Percentiles rank a stretch among this genome's conserved stretches.
Conservation (phyloP, 768 basidiomycete species). For the Mycena chlorophos region DNA sequence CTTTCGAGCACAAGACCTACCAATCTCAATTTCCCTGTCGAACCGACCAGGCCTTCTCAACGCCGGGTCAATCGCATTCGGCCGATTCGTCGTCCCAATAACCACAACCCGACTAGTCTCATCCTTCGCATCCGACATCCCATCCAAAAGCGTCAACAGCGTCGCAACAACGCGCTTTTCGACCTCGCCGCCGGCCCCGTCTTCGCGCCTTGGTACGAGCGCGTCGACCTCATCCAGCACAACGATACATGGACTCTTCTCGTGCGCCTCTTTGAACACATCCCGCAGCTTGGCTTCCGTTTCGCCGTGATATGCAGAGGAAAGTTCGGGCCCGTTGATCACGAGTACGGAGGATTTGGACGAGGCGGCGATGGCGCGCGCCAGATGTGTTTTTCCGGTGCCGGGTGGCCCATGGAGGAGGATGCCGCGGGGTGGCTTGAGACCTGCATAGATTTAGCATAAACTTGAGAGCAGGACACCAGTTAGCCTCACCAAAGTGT, state of each 20-base stretch:
- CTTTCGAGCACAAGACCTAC: slow-evolving; percentile 38
- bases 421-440: slow-evolving; percentile 96
- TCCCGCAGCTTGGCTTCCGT: slow-evolving; percentile 89
- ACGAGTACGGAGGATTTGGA: slow-evolving; percentile 86
- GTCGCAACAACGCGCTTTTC: slow-evolving; percentile 96
- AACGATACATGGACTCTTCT: slow-evolving; percentile 86
- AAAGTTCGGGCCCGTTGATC: slow-evolving; percentile 93
- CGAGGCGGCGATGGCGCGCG: slow-evolving; percentile 89
- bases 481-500: slow-evolving; percentile 58
- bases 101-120: slow-evolving; percentile 75
- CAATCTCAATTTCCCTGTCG: slow-evolving; percentile 95
- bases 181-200: slow-evolving; percentile 89
- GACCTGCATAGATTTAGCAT: slow-evolving; percentile 40
- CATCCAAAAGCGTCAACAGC: slow-evolving; percentile 91
- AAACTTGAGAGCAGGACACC: slow-evolving; percentile 6
- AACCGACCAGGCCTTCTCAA: slow-evolving; percentile 87
- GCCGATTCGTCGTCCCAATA: slow-evolving; percentile 93
- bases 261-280: slow-evolving; percentile 83
- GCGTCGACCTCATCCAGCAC: slow-evolving; percentile 97
- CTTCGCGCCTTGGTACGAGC: slow-evolving; percentile 86
- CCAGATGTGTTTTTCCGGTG: slow-evolving; percentile 96
- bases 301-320: slow-evolving; percentile 95
- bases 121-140: slow-evolving; percentile 61
- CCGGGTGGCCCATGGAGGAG: slow-evolving; percentile 95
- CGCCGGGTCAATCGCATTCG: slow-evolving; percentile 94